These are phyloP conservation scores for Geotrichum reessii DNA, from an alignment of 1,139 yeast species.

Conservation along the genomic window DNA sequence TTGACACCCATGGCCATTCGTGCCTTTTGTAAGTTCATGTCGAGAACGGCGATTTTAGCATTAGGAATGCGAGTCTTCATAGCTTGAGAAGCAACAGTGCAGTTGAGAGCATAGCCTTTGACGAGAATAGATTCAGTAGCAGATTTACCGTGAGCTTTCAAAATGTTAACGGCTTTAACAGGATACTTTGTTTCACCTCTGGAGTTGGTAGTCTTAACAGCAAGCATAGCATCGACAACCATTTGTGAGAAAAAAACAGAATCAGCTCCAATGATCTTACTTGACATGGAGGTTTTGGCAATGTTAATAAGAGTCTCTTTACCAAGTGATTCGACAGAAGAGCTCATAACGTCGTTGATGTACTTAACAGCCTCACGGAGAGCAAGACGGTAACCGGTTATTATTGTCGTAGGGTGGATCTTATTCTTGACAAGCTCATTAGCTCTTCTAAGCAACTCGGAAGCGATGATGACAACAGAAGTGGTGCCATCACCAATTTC, in stretches of 20 bases:
- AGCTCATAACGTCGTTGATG: slow-evolving; percentile 77
- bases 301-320: slow-evolving; percentile 71
- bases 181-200: slow-evolving; percentile 93
- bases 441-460: slow-evolving; percentile 87
- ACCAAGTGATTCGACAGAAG: slow-evolving; percentile 75
- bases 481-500: slow-evolving; percentile 96
- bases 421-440: slow-evolving; percentile 89
- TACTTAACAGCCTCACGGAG: slow-evolving; percentile 86
- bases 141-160: slow-evolving; percentile 96
- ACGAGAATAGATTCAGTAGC: slow-evolving; percentile 80
- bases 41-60: slow-evolving; percentile 90
- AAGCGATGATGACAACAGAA: slow-evolving; percentile 92
- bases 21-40: slow-evolving; percentile 90
- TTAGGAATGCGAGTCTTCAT: slow-evolving; percentile 70
- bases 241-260: slow-evolving; percentile 81
- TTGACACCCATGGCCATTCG: slow-evolving; percentile 99
- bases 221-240: slow-evolving; percentile 94
- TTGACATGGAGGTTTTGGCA: slow-evolving; percentile 96
- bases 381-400: slow-evolving; percentile 93
- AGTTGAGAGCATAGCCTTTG: slow-evolving; percentile 92
- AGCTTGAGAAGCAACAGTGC: slow-evolving; percentile 97
- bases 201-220: slow-evolving; percentile 84
- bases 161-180: slow-evolving; percentile 91
- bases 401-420: slow-evolving; percentile 95
- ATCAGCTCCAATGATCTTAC: slow-evolving; percentile 95